Conservation (phyloP, 2,329 filamentous ascomycete genomes). For the Neofusicoccum kwambonambiense region DNA sequence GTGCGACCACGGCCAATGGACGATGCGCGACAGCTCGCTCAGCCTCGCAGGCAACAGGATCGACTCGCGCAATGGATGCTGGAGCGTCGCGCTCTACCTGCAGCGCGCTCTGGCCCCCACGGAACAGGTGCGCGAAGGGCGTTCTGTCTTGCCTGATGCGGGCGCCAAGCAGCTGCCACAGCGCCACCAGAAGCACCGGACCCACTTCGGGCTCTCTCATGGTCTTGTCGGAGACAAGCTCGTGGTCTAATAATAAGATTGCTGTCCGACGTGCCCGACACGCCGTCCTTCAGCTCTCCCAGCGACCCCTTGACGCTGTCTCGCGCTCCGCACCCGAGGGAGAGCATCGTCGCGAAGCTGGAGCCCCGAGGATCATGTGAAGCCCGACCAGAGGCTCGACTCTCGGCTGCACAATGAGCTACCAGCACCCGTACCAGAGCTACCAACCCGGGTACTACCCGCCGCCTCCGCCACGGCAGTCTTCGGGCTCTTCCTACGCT, state of each 20-base stretch:
- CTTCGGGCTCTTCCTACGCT: neutral
- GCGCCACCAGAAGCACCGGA: slow-evolving; percentile 1
- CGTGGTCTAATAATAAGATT: neutral
- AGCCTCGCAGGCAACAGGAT: neutral
- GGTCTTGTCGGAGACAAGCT: neutral
- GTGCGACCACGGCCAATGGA: too few relatives aligned
- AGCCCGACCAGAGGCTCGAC: neutral
- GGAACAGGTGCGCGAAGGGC: neutral
- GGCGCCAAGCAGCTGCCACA: neutral
- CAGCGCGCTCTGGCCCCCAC: neutral
- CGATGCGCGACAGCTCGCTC: neutral
- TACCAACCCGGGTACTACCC: neutral
- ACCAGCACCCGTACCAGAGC: neutral
- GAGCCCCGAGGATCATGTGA: neutral
- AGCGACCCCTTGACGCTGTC: neutral
- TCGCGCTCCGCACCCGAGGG: neutral
- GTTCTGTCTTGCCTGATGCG: neutral
- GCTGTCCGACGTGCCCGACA: neutral
- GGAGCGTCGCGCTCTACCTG: neutral
- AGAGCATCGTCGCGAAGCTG: too few relatives aligned
- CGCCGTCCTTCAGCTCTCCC: too few relatives aligned
- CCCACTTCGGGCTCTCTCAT: neutral
- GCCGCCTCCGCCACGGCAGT: neutral
- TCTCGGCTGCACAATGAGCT: neutral
- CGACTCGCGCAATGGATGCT: too few relatives aligned